Conservation (phyloP, 345 rosid species). For the Ceriops zippeliana region DNA sequence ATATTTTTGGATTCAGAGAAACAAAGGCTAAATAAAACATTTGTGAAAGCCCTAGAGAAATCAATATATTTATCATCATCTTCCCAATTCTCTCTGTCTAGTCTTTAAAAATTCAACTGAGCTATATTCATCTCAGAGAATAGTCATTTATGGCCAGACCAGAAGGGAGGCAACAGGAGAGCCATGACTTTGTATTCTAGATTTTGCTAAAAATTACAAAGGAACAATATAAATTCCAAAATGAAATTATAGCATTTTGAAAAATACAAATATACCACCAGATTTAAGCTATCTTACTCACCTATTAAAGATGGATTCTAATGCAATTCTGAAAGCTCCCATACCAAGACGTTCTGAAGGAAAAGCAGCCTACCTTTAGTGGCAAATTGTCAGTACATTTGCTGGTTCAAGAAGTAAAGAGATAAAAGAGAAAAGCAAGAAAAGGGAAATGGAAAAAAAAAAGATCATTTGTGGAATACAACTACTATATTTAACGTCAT, state of each 20-base stretch:
- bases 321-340: slow-evolving; percentile 88
- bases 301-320: slow-evolving; percentile 81
- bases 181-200: background rate
- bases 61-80: background rate
- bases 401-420: background rate
- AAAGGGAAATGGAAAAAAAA: background rate
- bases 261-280: background rate
- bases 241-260: background rate
- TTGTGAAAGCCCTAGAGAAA: background rate
- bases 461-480: background rate
- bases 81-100: background rate
- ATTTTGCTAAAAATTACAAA: background rate
- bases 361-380: slow-evolving; percentile 60
- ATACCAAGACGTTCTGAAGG: slow-evolving; percentile 85
- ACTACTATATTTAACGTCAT: background rate
- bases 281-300: slow-evolving; percentile 21
- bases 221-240: background rate
- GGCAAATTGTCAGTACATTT: slow-evolving; percentile 36
- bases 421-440: too few species aligned
- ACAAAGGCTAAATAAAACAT: background rate
- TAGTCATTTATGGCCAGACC: background rate
- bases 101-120: background rate
- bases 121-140: slow-evolving; percentile 1
- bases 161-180: background rate
- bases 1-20: background rate